Evolutionary conservation across 2,329 filamentous ascomycete genomes (phyloP), one percentile per base, ranked within the genome.

Genomic region (Ustulina deusta): DNA sequence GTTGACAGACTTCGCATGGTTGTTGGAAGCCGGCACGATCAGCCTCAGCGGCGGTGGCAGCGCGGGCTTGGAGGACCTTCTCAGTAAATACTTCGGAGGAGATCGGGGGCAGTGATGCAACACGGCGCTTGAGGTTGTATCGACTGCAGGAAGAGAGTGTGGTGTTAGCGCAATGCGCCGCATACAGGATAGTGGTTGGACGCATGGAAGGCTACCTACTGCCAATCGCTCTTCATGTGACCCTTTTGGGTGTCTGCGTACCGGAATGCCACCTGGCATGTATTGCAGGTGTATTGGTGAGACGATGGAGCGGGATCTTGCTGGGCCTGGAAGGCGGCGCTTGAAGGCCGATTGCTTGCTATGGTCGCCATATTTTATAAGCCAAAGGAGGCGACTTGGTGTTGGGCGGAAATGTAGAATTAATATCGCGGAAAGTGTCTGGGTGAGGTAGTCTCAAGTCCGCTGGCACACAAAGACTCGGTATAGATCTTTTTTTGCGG

Each of bases 221-320:
- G 95, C 96, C 96, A 99, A 83, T 99, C 96, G 75, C 91, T 96
- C 80, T 96, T 94, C 96, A 99, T 99, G 79, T 99, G 96, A 42
- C 89, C 90, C 79, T 96, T 91, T 83, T 99, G 96, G 64, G 97
- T 86, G 78, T 98, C 95, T 79, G 93, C 94, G 78, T 93, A 94
- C 73, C 95, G 91, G 82, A 98, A 99, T 60, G 95, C 96, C 74
- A 99, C 94, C 79, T 97, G 93, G 79, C 96, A 99, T 66, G 94
- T 96, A 81, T 98, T 99, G 89, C 96, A 99, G 63, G 95, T 98
- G 83, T 95, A 99, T 1, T 96, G 95, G 79, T 97, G 93, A 29
- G 90, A 86, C 36, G 87, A 78, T 22, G 79, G 76, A 17, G 82
- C 75, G 29, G 75, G 54, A 49, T 81, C 76, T 63, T 54, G 69